Evolutionary conservation across 345 rosid genomes (phyloP), one percentile per base, ranked within the genome.

Genomic region (thale cress (Arabidopsis thaliana)): DNA sequence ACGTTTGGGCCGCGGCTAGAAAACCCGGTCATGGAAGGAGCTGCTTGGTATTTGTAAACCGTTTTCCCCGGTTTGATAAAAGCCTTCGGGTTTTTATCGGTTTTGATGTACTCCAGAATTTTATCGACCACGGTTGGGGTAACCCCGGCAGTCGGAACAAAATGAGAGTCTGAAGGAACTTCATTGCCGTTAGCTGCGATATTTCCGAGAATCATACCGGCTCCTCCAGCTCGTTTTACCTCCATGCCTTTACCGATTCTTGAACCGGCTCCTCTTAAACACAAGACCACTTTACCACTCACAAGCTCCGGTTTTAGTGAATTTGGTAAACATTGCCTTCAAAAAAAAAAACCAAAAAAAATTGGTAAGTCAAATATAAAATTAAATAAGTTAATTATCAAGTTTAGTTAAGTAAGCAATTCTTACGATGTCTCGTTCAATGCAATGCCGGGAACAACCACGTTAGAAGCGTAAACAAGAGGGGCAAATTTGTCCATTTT

Each of bases 201-300:
- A 62, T 89, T 89, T 22, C 89, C 97, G 7, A 94, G 74, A 67
- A 94, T 81, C 57, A 84, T 79, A 57, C 95, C 98, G 6, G 28
- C 89, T 46, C 93, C 98, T 5, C 96, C 96, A 0, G 96, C 97
- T 59, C 91, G 83, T 83, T 84, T 87, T 59, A 88, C 97, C 71
- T 90, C 97, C 61, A 82, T 7, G n/a, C 97, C 93, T 75, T 89
- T 88, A 34, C 63, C 82, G 1, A 88, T 52, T 87, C 88, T 83
- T 14, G 70, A 7, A 49, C 90, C 93, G 6, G 13, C 48, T n/a
- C 95, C 95, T 81, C 93, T 85, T 42, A 78, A 34, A 86, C 98
- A 89, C 52, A 91, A 25, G 14, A 94, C 97, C 28, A 91, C 83
- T 82, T 91, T 94, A n/a, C 95, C 98, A 28, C 82, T 84, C 25